phyloP scores from a whole-genome alignment of 352 stramenopile genomes.

The Globisporangium ultimum region DNA sequence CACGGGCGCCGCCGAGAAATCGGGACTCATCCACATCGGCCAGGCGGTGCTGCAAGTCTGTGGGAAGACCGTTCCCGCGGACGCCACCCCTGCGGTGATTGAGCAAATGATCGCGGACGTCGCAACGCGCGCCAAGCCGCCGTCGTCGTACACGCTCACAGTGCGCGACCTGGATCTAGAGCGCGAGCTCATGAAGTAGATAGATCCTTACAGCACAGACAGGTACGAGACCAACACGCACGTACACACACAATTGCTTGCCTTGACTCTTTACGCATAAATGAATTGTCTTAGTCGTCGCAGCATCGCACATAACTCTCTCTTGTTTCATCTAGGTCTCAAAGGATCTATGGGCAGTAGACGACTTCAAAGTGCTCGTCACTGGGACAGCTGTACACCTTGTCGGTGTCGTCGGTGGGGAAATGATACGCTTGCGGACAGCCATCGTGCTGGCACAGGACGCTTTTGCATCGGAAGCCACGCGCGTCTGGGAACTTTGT shows the following conservation, averaged over 20 bases:
- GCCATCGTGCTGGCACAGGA: conserved; percentile 15
- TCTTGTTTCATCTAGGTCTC: too few relatives aligned
- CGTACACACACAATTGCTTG: too few relatives aligned
- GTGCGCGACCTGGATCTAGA: conserved; percentile 80
- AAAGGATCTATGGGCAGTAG: conserved; percentile 17
- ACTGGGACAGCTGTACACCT: conserved; percentile 23
- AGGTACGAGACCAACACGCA: too few relatives aligned
- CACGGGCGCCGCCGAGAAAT: conserved; percentile 66
- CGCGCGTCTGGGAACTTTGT: conserved; percentile 5
- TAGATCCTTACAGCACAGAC: too few relatives aligned
- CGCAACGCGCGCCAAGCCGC: conserved; percentile 10
- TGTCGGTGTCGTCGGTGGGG: conserved; percentile 18
- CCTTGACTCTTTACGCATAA: too few relatives aligned
- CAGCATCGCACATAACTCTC: too few relatives aligned
- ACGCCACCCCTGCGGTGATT: conserved; percentile 48
- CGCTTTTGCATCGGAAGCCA: conserved; percentile 11
- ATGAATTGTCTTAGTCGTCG: too few relatives aligned
- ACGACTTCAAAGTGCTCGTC: conserved; percentile 21
- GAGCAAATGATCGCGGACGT: conserved; percentile 71
- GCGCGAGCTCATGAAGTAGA: conserved; percentile 68
- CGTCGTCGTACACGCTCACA: conserved; percentile 47
- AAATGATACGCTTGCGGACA: conserved; percentile 22
- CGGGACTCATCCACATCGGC: conserved; percentile 46
- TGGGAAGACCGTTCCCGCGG: conserved; percentile 51
- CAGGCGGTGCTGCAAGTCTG: conserved; percentile 79